phyloP scores from a whole-genome alignment of 768 basidiomycete species.

The Lactarius sp. region DNA sequence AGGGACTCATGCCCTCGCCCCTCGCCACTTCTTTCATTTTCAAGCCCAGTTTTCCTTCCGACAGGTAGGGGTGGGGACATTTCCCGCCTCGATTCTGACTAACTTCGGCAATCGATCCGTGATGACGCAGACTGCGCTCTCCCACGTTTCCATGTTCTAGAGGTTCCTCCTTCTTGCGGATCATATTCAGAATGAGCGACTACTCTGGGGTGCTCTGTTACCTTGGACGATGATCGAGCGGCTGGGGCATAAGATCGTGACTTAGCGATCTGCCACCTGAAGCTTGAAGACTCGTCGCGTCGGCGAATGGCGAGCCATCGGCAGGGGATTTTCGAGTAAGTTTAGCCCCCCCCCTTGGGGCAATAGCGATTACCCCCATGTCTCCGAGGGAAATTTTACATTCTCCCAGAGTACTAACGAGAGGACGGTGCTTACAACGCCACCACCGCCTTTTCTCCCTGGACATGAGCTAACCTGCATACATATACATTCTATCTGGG shows the following conservation, averaged over 20 bases:
- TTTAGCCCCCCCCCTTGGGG: background rate
- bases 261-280: background rate
- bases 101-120: background rate
- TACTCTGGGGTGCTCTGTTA: background rate
- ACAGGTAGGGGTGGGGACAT: background rate
- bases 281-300: background rate
- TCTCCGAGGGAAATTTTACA: background rate
- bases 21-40: background rate
- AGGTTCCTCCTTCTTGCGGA: background rate
- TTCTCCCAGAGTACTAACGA: background rate
- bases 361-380: background rate
- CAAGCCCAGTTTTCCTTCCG: conserved; percentile 1
- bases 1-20: background rate
- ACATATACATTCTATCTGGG: background rate
- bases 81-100: background rate
- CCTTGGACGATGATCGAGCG: conserved; percentile 6
- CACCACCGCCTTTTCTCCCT: background rate
- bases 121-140: background rate
- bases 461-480: too few relatives aligned
- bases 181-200: conserved; percentile 3
- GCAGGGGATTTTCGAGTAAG: background rate
- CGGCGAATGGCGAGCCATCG: background rate
- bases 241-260: conserved; percentile 5
- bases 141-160: background rate
- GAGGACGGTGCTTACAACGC: background rate